A percentile compares a stretch with the other conserved stretches of the same genome.
phyloP scores from a whole-genome alignment of 2,329 filamentous ascomycete genomes.

The Fusarium marasasianum region DNA sequence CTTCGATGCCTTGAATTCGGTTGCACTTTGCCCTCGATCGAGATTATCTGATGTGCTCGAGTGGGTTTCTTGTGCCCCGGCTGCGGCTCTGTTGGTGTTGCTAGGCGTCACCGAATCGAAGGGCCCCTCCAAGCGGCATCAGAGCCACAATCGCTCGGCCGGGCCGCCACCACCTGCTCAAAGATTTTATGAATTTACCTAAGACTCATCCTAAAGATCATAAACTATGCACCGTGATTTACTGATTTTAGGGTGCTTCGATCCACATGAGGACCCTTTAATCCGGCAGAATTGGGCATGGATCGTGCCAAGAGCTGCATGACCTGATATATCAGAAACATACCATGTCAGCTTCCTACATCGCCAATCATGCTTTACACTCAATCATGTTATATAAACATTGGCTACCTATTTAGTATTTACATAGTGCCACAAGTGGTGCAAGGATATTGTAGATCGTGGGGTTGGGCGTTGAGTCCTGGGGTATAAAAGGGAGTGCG shows the following conservation, averaged over 20 bases:
- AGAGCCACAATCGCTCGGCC: background rate
- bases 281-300: conserved; percentile 2
- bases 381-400: background rate
- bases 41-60: background rate
- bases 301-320: conserved; percentile 28
- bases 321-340: conserved; percentile 26
- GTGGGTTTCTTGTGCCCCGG: background rate
- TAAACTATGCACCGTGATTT: background rate
- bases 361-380: background rate
- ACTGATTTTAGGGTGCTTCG: background rate
- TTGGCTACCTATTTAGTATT: background rate
- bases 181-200: background rate
- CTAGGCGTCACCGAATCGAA: background rate
- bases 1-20: background rate
- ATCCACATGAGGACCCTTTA: background rate
- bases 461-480: background rate
- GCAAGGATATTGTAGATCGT: conserved; percentile 8
- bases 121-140: background rate
- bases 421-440: conserved; percentile 5
- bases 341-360: background rate
- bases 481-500: conserved; percentile 11
- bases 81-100: conserved; percentile 6
- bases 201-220: background rate
- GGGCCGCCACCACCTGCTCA: background rate
- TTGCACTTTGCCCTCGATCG: background rate